Base-by-base conservation (phyloP, 805 yeast genomes). In the Pichia scutulata region DNA sequence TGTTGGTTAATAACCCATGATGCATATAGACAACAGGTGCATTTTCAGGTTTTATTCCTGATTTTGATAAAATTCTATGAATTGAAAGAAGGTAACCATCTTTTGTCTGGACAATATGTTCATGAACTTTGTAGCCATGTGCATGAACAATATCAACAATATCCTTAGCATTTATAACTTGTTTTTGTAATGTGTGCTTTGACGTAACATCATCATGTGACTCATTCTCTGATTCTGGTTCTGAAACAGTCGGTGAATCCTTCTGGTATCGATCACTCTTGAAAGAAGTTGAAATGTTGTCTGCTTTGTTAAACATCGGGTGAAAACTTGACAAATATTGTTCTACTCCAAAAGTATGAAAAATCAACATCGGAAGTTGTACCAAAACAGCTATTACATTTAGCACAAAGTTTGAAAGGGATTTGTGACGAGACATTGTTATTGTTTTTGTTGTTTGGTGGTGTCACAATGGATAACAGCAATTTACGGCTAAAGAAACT, bases 1-100 rank as follows among this genome's bases (percentile, higher is more conserved):
- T 81, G 62, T 82, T 82, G 86, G 89, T 89, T 52, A 90, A 72
- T 44, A 90, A 69, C 0, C 97, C 97, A 62, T 90, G 97, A 62
- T 90, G 97, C 54, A 92, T 72, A 63, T 89, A 90, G 0, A 86
- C 84, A 2, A 84, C 84, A 6, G 25, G 23, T 10, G 12, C 16
- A 21, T 23, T n/a, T 12, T 5, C 18, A 1, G 61, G 61, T 26
- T 41, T 49, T 2, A 44, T 36, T 7, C 49, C 44, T 18, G 47
- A 28, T 47, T 53, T 59, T 16, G 74, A 71, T 7, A 62, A 54
- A 1, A 87, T 75, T 39, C 95, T 70, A 60, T 89, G 96, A 4
- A 88, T 59, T 0, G 89, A 85, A 22, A 89, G 70, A n/a, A 89
- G 62, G 59, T 87, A 89, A 25, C 86, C 85, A 61, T 89, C 97